Evolutionary conservation across 805 yeast species (phyloP).

Genomic region (Groenewaldozyma salmanticensis): DNA sequence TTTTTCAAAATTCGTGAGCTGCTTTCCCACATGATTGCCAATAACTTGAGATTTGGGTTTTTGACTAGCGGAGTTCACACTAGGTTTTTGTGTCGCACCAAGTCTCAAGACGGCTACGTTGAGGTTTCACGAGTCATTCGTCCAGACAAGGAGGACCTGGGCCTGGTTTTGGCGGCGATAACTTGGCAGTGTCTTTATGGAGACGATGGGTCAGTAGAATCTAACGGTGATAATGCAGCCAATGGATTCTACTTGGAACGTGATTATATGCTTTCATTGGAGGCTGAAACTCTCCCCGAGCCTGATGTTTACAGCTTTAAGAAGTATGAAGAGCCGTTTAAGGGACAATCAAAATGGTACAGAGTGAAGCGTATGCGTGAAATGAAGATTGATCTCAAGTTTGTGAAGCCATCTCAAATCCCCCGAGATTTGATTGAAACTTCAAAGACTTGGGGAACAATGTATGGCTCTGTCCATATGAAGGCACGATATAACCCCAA

Average conservation of each 20-base stretch:
- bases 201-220: constrained; percentile 1
- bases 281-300: constrained; percentile 8
- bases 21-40: constrained; percentile 13
- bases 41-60: constrained; percentile 16
- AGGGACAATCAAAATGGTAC: constrained; percentile 14
- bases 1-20: constrained; percentile 8
- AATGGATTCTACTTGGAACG: constrained; percentile 6
- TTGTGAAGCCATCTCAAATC: constrained; percentile 1
- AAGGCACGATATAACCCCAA: background rate
- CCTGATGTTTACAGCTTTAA: constrained; percentile 10
- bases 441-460: constrained; percentile 1
- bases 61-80: constrained; percentile 12
- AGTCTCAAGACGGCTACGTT: constrained; percentile 2
- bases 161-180: constrained; percentile 7
- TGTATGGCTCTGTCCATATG: background rate
- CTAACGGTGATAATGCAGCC: background rate
- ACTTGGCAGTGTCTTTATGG: constrained; percentile 7
- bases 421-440: background rate
- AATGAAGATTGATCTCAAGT: background rate
- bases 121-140: constrained; percentile 12
- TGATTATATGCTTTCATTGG: background rate
- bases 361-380: constrained; percentile 8
- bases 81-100: constrained; percentile 12
- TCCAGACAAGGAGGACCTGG: constrained; percentile 1
- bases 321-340: constrained; percentile 8